Conservation (phyloP, 1,284 basidiomycete species). For the Takashimella koratensis region DNA sequence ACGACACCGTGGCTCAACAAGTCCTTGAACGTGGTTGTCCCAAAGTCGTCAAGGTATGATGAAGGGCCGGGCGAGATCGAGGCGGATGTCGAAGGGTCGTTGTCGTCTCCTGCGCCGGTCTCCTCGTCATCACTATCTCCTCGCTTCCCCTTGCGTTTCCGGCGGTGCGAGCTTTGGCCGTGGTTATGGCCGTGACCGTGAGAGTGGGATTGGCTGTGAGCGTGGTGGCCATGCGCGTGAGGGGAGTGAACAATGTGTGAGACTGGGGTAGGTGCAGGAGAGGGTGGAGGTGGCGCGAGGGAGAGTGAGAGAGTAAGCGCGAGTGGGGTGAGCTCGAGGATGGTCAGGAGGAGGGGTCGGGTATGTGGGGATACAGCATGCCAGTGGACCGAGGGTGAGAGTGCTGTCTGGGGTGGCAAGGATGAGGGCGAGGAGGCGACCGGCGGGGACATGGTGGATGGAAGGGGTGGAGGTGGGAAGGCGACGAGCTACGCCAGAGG, state of each 20-base stretch:
- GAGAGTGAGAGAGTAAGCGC: conserved; percentile 47
- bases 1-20: conserved; percentile 47
- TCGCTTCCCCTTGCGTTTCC: conserved; percentile 9
- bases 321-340: conserved; percentile 48
- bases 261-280: background rate
- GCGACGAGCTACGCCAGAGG: too few relatives aligned
- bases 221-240: conserved; percentile 8
- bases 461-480: too few relatives aligned
- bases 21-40: conserved; percentile 42
- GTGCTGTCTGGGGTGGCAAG: too few relatives aligned
- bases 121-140: conserved; percentile 26
- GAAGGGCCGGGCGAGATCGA: conserved; percentile 13
- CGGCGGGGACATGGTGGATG: conserved; percentile 15
- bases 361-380: conserved; percentile 45
- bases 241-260: conserved; percentile 18
- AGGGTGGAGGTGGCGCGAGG: conserved; percentile 24
- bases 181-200: conserved; percentile 1
- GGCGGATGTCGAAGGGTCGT: conserved; percentile 19
- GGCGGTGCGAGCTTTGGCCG: conserved; percentile 1
- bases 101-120: conserved; percentile 34
- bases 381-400: conserved; percentile 36
- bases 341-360: conserved; percentile 44
- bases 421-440: background rate
- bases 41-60: conserved; percentile 7
- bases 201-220: conserved; percentile 13